phyloP scores from a whole-genome alignment of 345 rosid genomes.

The Eucalyptus paniculata region DNA sequence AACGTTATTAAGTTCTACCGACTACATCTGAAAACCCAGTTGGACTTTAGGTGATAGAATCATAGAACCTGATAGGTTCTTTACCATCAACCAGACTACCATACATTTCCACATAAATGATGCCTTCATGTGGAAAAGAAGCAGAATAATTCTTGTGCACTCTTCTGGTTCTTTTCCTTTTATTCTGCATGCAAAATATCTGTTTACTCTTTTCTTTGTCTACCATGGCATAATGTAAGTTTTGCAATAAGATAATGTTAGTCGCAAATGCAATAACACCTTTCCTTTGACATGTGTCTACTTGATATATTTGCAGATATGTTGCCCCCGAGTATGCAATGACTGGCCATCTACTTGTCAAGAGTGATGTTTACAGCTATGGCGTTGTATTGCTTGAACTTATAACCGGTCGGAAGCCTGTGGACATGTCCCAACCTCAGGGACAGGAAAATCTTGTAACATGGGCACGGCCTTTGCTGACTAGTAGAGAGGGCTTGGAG shows the following conservation, averaged over 20 bases:
- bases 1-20: neutral
- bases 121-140: neutral
- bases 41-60: neutral
- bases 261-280: neutral
- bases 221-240: neutral
- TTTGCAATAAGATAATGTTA: neutral
- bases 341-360: conserved; percentile 98
- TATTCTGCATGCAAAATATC: neutral
- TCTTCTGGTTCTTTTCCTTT: neutral
- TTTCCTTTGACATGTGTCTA: neutral
- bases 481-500: conserved; percentile 75
- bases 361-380: conserved; percentile 97
- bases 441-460: conserved; percentile 98
- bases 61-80: neutral
- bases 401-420: conserved; percentile 91
- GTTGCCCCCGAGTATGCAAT: conserved; percentile 99
- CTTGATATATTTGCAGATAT: conserved; percentile 39
- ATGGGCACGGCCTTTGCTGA: conserved; percentile 91
- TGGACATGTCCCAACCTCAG: conserved; percentile 95
- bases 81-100: neutral
- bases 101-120: neutral
- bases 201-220: neutral
- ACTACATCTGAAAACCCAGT: neutral
- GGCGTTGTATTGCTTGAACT: conserved; percentile 99
- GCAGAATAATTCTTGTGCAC: neutral